phyloP scores from a whole-genome alignment of 768 basidiomycete species.

The Lactarius trivialis region DNA sequence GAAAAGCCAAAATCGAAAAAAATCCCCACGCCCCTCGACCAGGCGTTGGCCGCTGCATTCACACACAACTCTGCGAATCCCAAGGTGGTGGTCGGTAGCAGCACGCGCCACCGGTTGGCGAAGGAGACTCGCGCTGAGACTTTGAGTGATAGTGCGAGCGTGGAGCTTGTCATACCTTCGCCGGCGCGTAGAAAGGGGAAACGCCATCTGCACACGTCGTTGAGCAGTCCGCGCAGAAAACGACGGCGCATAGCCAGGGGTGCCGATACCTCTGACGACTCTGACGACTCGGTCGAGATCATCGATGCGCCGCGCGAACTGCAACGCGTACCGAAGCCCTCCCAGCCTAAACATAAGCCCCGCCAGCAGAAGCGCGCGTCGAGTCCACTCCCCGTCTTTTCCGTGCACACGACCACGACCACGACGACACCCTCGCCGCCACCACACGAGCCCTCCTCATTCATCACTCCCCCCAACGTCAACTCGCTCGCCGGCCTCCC shows the following conservation, averaged over 20 bases:
- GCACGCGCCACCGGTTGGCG: background rate
- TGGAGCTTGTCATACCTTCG: background rate
- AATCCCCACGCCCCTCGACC: background rate
- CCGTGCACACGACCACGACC: too few species aligned
- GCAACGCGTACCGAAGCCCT: background rate
- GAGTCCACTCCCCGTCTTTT: too few species aligned
- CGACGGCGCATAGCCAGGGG: background rate
- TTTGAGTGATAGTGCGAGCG: background rate
- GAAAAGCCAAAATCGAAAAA: background rate
- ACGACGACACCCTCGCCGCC: too few species aligned
- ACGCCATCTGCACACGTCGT: background rate
- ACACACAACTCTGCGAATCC: constrained; percentile 7
- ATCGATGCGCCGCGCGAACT: background rate
- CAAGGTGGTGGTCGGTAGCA: background rate
- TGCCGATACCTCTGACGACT: background rate
- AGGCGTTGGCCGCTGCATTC: constrained; percentile 6
- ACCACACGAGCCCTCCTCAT: too few species aligned
- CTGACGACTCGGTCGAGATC: constrained; percentile 1
- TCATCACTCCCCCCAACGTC: too few species aligned
- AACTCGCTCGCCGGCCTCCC: too few species aligned
- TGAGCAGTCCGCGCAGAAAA: background rate
- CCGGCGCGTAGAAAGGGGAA: background rate
- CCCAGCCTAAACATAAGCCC: background rate
- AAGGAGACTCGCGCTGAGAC: background rate
- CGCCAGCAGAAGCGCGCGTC: too few species aligned